A percentile compares a stretch with the other conserved stretches of the same genome.
Conservation (phyloP, 495 filamentous ascomycete genomes). For the Endocarpon pusillum region DNA sequence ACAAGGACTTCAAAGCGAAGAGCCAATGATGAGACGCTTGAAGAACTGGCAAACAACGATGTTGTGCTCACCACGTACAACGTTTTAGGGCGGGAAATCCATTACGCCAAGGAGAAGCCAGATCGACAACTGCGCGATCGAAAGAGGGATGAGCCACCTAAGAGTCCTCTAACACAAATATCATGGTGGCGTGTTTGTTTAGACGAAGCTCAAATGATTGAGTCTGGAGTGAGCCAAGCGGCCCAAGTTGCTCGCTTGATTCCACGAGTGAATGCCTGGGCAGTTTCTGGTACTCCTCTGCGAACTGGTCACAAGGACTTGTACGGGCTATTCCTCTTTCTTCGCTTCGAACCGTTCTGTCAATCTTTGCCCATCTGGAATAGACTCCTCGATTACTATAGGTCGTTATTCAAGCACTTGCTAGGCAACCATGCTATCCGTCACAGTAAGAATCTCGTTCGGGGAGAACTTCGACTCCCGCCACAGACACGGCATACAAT, state of each 20-base stretch:
- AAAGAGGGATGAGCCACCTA: slow-evolving; percentile 46
- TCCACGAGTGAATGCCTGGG: slow-evolving; percentile 77
- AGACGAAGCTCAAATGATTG: slow-evolving; percentile 93
- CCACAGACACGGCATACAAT: slow-evolving; percentile 73
- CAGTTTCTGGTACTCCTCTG: slow-evolving; percentile 81
- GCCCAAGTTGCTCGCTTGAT: slow-evolving; percentile 43
- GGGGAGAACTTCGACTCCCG: slow-evolving; percentile 48
- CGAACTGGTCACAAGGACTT: slow-evolving; percentile 54
- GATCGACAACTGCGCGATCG: slow-evolving; percentile 46
- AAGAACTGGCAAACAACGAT: slow-evolving; percentile 40
- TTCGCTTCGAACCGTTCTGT: slow-evolving; percentile 61
- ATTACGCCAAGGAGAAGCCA: slow-evolving; percentile 49
- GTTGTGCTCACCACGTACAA: slow-evolving; percentile 79
- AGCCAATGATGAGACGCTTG: slow-evolving; percentile 29
- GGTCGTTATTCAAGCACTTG: slow-evolving; percentile 42
- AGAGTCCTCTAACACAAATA: slow-evolving; percentile 60
- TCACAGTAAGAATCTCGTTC: slow-evolving; percentile 67
- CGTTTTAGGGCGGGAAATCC: slow-evolving; percentile 58
- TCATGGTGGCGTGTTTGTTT: slow-evolving; percentile 88
- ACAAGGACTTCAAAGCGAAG: slow-evolving; percentile 22
- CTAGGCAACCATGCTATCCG: slow-evolving; percentile 57
- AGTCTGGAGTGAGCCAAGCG: slow-evolving; percentile 68
- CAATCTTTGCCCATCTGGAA: slow-evolving; percentile 46
- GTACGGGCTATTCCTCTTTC: slow-evolving; percentile 59
- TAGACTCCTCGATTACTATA: slow-evolving; percentile 38